Base-by-base conservation (phyloP, 805 yeast species). In the Phaffomyces opuntiae region DNA sequence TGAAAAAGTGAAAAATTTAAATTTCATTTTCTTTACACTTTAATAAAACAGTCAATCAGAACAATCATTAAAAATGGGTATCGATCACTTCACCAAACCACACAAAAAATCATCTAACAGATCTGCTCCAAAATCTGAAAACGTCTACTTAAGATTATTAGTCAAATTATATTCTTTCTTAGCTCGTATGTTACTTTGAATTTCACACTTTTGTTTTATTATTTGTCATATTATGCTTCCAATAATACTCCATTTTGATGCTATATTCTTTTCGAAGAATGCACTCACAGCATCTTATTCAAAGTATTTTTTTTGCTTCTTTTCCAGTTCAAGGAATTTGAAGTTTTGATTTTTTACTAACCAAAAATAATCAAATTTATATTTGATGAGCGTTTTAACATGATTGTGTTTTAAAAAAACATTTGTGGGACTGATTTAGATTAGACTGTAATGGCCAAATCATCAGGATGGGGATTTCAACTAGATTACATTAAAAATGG, bases 51-150 rank as follows among this genome's bases (percentile, higher is more conserved):
- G 31, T 46, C 48, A 43, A 21, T 19, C 32, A 39, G 27, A 42
- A 37, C 37, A 46, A 50, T 35, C 31, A 43, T 49, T 43, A 74
- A 65, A 36, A 68, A 90, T 90, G 98, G 98, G 96, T 83, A 87
- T 83, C 78, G 98, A 93, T 80, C 96, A 87, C 80, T 80, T 84
- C 76, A 72, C 81, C 73, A 93, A 91, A 77, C 97, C 88, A 78
- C 99, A 93, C 84, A 81, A 79, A 70, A 87, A 89, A 78, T 77
- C 83, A 63, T 83, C 95, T 76, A 96, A 88, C 88, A 89, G 99
- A 80, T 77, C 84, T 72, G 97, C 97, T 76, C 99, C 99, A 79
- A 88, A 88, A 82, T 91, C 98, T 62, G 96, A 93, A 79, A 93
- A 93, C 73, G 96, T 90, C 78, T 93, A 93, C 96, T 81, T 93